Evolutionary conservation across 495 filamentous ascomycete species (phyloP), one percentile per base, ranked within the genome.

Genomic region (Aspergillus coremiiformis): DNA sequence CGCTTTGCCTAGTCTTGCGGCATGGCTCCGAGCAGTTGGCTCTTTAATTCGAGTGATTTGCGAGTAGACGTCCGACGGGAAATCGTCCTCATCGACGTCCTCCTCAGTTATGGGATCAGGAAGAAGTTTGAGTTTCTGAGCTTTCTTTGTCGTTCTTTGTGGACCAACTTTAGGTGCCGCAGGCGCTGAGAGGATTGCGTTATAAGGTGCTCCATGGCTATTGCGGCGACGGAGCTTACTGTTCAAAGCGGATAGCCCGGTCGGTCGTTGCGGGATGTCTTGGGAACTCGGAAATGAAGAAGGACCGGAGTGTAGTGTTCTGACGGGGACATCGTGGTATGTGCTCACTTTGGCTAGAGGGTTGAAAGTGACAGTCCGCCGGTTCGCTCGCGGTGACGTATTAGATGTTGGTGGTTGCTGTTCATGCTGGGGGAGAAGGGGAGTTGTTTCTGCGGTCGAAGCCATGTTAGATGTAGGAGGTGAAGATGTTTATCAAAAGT

Each of bases 21-120:
- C 93, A 77, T 96, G 94, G 55, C 93, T 81, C 47, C 93, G 75
- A 11, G 93, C 92, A 0, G 88, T 94, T 2, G 90, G 90, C 65
- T 98, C 93, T 68, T 96, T 97, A 68, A 98, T 97, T 29, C 94
- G 83, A 71, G 78, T 95, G 78, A 83, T 85, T 66, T 98, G 93
- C 12, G 89, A 89, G 68, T 98, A 98, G 12, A 98, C 93, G 66
- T 98, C 93, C 48, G 93, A 78, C 17, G 92, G 90, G 58, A 87
- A 88, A 63, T 98, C 93, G 59, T 93, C 90, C 53, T 94, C 90
- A 3, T n/a, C n/a, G n/a, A 73, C 71, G 1, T 70, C 78, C 45
- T 73, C 71, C 39, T 88, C 87, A 23, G 89, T 79, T 37, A 92
- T 88, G 1, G 94, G 90, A 60, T 92, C 89, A 4, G 93, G 93